These are phyloP conservation scores for Trypanosomatidae sp. DNA, from an alignment of 208 protist species.

Conservation along the genomic window DNA sequence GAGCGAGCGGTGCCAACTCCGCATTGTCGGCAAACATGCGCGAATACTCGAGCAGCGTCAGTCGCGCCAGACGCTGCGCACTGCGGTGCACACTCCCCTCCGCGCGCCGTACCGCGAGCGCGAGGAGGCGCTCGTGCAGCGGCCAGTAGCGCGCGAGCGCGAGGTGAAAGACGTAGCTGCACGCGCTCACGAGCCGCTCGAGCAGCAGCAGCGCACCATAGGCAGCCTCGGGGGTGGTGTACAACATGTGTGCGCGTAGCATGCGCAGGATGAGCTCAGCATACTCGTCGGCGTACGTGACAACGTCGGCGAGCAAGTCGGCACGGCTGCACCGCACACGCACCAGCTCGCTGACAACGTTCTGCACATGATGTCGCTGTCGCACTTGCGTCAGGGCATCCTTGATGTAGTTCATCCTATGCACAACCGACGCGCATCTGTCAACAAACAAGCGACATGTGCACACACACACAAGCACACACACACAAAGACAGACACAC, in stretches of 20 bases:
- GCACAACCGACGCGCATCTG: no score
- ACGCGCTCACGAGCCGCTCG: conserved; percentile 56
- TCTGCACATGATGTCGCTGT: no score
- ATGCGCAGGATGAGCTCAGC: conserved; percentile 29
- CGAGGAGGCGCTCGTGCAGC: conserved; percentile 52
- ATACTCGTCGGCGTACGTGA: conserved; percentile 35
- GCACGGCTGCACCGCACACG: no score
- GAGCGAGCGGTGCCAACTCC: conserved; percentile 31
- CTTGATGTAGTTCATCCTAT: no score
- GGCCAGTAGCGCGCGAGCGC: conserved; percentile 30
- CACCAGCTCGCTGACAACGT: no score
- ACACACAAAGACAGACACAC: no score
- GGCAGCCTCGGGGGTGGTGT: conserved; percentile 11
- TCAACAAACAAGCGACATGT: no score
- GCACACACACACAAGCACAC: no score
- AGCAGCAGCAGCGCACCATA: conserved; percentile 44
- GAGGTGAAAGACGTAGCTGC: conserved; percentile 64
- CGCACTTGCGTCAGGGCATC: no score
- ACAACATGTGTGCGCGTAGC: conserved; percentile 21
- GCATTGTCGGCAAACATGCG: conserved; percentile 71
- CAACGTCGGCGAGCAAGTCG: no score
- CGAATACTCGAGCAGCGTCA: conserved; percentile 77
- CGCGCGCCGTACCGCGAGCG: conserved; percentile 25
- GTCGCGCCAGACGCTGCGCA: conserved; percentile 40
- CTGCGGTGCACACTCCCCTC: conserved; percentile 35